Evolutionary conservation across 176 grass and related monocot species (phyloP).

Genomic region (Urochloa ruziziensis): DNA sequence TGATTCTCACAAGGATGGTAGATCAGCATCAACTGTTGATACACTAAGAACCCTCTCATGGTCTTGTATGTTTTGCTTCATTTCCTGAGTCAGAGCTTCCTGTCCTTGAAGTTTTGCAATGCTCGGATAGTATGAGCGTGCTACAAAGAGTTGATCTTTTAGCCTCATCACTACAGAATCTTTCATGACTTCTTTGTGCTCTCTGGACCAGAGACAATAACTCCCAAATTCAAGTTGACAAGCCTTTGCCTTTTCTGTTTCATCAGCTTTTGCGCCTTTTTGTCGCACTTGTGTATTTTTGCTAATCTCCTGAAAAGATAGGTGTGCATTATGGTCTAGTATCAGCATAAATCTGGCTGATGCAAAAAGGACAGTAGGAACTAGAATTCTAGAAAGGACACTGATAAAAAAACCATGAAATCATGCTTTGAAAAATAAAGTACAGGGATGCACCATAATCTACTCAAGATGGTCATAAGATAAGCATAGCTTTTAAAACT

Average conservation of each 20-base stretch:
- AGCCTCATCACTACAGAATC: conserved; percentile 59
- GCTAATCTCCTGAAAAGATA: conserved; percentile 43
- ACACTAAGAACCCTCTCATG: conserved; percentile 73
- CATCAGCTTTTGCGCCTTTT: conserved; percentile 48
- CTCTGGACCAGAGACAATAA: conserved; percentile 92
- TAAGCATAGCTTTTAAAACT: not conserved
- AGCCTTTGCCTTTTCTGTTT: conserved; percentile 41
- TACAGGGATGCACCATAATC: not conserved
- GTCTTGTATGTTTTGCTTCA: conserved; percentile 78
- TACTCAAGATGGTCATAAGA: conserved; percentile 17
- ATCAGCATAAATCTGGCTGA: conserved; percentile 17
- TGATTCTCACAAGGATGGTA: conserved; percentile 71
- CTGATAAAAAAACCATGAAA: not conserved
- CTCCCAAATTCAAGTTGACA: conserved; percentile 93
- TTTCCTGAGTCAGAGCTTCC: conserved; percentile 50
- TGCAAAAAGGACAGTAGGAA: not conserved
- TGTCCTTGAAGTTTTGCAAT: conserved; percentile 67
- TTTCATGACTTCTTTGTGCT: conserved; percentile 76
- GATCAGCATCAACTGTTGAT: conserved; percentile 77
- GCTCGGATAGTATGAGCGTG: conserved; percentile 71
- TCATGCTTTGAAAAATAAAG: conserved; percentile 1
- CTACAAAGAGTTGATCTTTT: conserved; percentile 81
- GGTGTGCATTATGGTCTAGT: conserved; percentile 25
- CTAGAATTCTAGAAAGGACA: not conserved
- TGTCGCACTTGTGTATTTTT: conserved; percentile 25